phyloP scores from a whole-genome alignment of 2,329 filamentous ascomycete genomes.

The Akanthomyces uredinophilus region DNA sequence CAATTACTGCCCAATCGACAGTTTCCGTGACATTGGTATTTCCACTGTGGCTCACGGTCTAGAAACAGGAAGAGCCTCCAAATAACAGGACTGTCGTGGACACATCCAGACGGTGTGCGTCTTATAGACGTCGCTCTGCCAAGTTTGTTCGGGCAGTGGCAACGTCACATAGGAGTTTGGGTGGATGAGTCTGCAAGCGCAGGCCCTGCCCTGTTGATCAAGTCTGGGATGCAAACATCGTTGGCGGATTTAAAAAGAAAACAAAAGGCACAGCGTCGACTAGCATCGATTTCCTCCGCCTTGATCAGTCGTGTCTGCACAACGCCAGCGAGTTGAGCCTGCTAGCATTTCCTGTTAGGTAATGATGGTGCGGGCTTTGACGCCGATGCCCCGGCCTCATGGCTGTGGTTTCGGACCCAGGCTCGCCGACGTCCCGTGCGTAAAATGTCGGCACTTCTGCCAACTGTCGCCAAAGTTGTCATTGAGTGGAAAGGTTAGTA shows the following conservation, averaged over 20 bases:
- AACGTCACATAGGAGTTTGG: background rate
- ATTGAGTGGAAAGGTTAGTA: background rate
- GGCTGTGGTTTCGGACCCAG: background rate
- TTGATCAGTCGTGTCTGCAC: background rate
- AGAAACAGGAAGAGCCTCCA: background rate
- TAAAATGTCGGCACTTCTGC: background rate
- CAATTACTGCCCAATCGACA: background rate
- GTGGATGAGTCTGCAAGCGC: background rate
- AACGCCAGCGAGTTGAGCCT: background rate
- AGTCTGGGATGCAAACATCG: too few relatives aligned
- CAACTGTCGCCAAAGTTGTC: background rate
- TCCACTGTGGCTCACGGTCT: background rate
- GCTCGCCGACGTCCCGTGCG: background rate
- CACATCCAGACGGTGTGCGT: background rate
- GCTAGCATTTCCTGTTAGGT: background rate
- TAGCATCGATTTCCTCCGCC: background rate
- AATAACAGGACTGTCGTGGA: background rate
- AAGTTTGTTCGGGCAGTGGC: background rate
- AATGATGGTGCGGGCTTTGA: background rate
- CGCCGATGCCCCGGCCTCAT: background rate
- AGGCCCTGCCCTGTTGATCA: background rate
- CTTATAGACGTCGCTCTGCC: background rate
- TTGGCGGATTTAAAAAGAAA: background rate
- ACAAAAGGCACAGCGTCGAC: background rate
- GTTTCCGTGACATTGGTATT: background rate